Percentiles rank a stretch among this genome's conserved stretches.
Conservation (phyloP, 2,329 filamentous ascomycete genomes). For the Hypoxylon rubiginosum region DNA sequence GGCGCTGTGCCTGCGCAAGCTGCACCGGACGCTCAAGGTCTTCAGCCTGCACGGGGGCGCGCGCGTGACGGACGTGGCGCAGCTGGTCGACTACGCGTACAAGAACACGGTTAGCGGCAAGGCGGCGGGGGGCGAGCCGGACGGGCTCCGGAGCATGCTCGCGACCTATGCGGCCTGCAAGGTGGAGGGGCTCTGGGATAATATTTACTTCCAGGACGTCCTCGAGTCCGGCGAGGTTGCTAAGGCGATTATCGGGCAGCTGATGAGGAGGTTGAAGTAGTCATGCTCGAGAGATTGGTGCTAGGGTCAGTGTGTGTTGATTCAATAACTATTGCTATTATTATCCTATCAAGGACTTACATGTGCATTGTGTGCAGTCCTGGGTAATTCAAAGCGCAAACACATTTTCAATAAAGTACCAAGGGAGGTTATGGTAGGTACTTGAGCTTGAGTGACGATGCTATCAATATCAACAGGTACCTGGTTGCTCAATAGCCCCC, state of each 20-base stretch:
- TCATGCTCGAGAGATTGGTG: not conserved
- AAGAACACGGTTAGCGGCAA: conserved; percentile 48
- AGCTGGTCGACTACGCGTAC: conserved; percentile 54
- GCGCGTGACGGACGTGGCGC: conserved; percentile 48
- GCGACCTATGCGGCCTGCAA: conserved; percentile 33
- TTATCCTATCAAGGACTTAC: not conserved
- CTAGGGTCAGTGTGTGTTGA: not conserved
- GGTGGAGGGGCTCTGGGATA: conserved; percentile 35
- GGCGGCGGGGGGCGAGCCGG: conserved; percentile 4
- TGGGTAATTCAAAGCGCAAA: no score
- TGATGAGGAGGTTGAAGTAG: conserved; percentile 26
- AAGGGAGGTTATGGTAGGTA: no score
- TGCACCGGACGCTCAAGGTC: conserved; percentile 50
- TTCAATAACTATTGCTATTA: not conserved
- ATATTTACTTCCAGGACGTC: conserved; percentile 28
- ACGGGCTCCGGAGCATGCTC: conserved; percentile 32
- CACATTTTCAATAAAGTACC: no score
- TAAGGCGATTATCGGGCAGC: conserved; percentile 29
- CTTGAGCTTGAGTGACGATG: no score
- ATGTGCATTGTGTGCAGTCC: no score
- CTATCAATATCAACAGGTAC: no score
- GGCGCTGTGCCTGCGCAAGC: conserved; percentile 50
- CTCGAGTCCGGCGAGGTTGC: conserved; percentile 29
- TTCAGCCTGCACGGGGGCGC: conserved; percentile 50
- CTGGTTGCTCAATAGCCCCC: no score